Evolutionary conservation across 208 protist species (phyloP).

Genomic region (Wallacemonas sp.): DNA sequence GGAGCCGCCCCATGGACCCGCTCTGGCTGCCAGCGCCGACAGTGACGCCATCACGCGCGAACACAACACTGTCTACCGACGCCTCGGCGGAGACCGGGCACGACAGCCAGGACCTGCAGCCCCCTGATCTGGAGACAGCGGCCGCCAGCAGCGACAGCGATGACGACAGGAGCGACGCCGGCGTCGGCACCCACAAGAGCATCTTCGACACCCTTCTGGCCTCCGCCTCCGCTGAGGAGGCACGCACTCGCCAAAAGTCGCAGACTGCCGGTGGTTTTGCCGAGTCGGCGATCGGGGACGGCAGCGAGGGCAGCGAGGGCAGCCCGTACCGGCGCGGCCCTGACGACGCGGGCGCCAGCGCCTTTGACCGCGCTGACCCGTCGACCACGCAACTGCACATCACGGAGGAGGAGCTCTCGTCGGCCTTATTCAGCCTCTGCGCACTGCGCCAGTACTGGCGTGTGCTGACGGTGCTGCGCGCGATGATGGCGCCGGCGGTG

Average conservation of each 20-base stretch:
- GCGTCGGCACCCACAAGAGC: constrained; percentile 20
- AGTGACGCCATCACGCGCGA: not conserved
- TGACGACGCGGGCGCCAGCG: not conserved
- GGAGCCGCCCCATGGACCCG: not conserved
- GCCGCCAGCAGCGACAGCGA: not conserved
- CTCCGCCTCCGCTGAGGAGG: constrained; percentile 2
- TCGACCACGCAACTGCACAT: not conserved
- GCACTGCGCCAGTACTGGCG: constrained; percentile 7
- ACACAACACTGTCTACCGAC: too few species aligned
- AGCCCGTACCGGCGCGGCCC: not conserved
- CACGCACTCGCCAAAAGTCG: not conserved
- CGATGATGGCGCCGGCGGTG: constrained; percentile 14
- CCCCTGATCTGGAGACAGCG: constrained; percentile 2
- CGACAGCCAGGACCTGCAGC: not conserved
- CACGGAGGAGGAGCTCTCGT: constrained; percentile 8
- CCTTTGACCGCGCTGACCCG: not conserved
- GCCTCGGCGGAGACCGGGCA: too few species aligned
- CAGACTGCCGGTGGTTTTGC: too few species aligned
- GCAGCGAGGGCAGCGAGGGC: not conserved
- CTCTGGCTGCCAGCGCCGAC: constrained; percentile 11
- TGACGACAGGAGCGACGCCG: not conserved
- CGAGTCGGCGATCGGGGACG: too few species aligned
- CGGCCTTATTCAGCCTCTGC: constrained; percentile 20
- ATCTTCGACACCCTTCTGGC: constrained; percentile 24
- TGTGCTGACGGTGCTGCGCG: constrained; percentile 21